Conservation (phyloP, 768 basidiomycete genomes). For the Xanthoconium stramineum region DNA sequence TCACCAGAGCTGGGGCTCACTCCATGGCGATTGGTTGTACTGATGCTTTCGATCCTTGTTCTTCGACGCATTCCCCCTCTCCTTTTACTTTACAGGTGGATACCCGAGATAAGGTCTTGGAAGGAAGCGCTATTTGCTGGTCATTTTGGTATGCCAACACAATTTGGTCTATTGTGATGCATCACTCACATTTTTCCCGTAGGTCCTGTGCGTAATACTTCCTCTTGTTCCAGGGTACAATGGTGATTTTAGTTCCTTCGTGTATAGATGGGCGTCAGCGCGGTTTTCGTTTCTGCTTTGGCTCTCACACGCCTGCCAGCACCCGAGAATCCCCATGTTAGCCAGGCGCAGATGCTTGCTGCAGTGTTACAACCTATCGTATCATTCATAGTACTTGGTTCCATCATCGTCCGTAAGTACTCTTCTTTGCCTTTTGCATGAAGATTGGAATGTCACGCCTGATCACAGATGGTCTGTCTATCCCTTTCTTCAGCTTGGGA, state of each 20-base stretch:
- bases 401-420: conserved; percentile 74
- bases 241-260: background rate
- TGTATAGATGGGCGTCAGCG: conserved; percentile 83
- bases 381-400: conserved; percentile 81
- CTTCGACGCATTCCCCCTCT: conserved; percentile 81
- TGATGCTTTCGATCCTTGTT: conserved; percentile 65
- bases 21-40: conserved; percentile 67
- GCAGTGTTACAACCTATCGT: conserved; percentile 78
- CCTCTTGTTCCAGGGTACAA: background rate
- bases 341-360: conserved; percentile 71
- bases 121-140: conserved; percentile 87
- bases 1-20: conserved; percentile 54
- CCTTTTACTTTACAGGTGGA: conserved; percentile 71
- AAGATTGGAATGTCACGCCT: background rate
- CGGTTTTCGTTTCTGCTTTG: conserved; percentile 82
- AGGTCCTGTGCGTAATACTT: conserved; percentile 50
- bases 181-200: conserved; percentile 2
- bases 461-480: conserved; percentile 59
- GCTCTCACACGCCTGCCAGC: conserved; percentile 60
- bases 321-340: conserved; percentile 57
- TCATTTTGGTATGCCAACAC: conserved; percentile 66
- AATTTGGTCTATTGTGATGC: background rate
- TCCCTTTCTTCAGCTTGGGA: conserved; percentile 61
- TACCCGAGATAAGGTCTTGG: conserved; percentile 85
- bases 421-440: background rate